phyloP scores from a whole-genome alignment of 1,284 basidiomycete species.

The Prillingera fragicola region DNA sequence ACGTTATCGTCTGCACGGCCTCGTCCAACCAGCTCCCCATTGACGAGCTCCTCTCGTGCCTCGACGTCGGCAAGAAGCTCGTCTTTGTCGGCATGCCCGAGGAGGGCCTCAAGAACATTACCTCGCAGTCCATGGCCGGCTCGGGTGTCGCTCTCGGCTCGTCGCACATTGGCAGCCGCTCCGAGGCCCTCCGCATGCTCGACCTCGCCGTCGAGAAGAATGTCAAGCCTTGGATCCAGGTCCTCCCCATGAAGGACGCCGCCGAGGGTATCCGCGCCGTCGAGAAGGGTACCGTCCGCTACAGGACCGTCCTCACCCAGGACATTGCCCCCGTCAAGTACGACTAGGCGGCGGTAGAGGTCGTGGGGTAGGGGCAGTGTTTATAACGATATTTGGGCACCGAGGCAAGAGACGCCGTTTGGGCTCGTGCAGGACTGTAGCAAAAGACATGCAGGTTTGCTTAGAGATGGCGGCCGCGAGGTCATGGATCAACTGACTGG shows the following conservation, averaged over 20 bases:
- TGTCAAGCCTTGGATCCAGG: constrained; percentile 54
- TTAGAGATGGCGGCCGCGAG: too few species aligned
- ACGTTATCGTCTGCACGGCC: constrained; percentile 59
- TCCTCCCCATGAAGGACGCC: constrained; percentile 58
- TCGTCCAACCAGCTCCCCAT: constrained; percentile 49
- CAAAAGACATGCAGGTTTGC: too few species aligned
- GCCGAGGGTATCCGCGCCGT: constrained; percentile 56
- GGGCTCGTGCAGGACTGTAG: too few species aligned
- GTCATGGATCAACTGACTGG: too few species aligned
- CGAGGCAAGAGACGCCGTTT: too few species aligned
- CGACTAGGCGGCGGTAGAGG: neutral
- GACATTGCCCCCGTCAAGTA: constrained; percentile 6
- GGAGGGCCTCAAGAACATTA: constrained; percentile 37
- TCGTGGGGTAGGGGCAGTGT: too few species aligned
- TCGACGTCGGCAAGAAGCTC: constrained; percentile 55
- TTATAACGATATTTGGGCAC: too few species aligned
- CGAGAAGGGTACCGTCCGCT: constrained; percentile 55
- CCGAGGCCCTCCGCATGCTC: constrained; percentile 59
- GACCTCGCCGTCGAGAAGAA: constrained; percentile 56
- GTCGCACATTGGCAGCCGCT: constrained; percentile 59
- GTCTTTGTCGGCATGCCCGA: constrained; percentile 55
- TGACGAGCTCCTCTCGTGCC: constrained; percentile 51
- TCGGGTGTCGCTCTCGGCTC: constrained; percentile 50
- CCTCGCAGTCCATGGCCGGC: constrained; percentile 44
- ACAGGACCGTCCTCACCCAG: constrained; percentile 51